These are phyloP conservation scores for Chloranthus sessilifolius DNA, from an alignment of 164 flowering plant species.

Conservation along the genomic window DNA sequence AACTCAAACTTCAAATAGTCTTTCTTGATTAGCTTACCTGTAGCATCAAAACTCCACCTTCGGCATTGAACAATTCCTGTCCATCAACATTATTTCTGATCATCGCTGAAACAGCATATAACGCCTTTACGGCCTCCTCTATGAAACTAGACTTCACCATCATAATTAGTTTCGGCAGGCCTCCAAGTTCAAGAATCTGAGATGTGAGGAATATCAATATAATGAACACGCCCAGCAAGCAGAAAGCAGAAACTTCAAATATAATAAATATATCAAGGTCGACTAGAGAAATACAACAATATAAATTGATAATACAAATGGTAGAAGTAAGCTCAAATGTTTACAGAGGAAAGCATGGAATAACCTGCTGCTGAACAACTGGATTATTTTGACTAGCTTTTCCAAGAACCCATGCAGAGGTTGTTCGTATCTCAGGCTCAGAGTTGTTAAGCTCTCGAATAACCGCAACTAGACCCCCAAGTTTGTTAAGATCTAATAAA, in stretches of 20 bases:
- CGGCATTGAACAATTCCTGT: conserved; percentile 59
- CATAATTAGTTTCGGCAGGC: conserved; percentile 53
- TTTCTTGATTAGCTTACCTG: conserved; percentile 45
- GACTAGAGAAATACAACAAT: too few relatives aligned
- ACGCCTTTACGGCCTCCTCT: conserved; percentile 82
- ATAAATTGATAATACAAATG: neutral
- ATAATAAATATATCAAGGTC: neutral
- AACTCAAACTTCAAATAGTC: too few relatives aligned
- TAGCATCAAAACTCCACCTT: conserved; percentile 63
- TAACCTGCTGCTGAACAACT: conserved; percentile 76
- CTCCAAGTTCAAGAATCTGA: conserved; percentile 71
- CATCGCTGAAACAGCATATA: conserved; percentile 85
- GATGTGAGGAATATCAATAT: neutral
- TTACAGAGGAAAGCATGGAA: neutral
- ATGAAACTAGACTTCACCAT: conserved; percentile 58
- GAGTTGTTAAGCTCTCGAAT: conserved; percentile 49
- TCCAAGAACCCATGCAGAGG: conserved; percentile 89
- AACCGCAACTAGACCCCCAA: conserved; percentile 71
- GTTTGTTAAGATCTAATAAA: conserved; percentile 69
- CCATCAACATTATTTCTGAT: conserved; percentile 65
- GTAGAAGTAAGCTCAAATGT: neutral
- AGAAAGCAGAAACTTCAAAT: neutral
- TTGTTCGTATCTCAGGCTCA: conserved; percentile 50
- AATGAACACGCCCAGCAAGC: too few relatives aligned
- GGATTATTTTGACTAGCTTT: conserved; percentile 90